A percentile compares a stretch with the other conserved stretches of the same genome.
Evolutionary conservation across 176 grass and related monocot species (phyloP).

Genomic region (Rhynchospora tenuis): DNA sequence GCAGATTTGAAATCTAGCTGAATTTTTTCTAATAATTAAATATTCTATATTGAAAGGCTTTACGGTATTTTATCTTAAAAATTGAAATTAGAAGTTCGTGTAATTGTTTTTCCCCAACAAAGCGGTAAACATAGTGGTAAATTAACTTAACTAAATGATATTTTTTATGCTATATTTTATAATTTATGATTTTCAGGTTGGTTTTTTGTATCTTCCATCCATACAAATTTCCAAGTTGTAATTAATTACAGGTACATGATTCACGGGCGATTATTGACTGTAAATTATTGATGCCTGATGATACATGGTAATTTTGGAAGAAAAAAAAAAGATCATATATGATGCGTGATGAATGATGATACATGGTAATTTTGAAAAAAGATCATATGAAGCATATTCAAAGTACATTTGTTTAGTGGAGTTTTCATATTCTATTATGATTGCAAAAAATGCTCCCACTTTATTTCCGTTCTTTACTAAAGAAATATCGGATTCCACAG

Average conservation of each 20-base stretch:
- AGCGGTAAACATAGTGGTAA: no score
- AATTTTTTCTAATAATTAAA: no score
- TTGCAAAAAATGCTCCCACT: neutral
- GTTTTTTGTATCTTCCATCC: neutral
- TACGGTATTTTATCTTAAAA: no score
- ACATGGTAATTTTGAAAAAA: neutral
- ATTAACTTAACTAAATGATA: no score
- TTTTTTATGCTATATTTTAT: no score
- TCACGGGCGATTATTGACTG: conserved; percentile 1
- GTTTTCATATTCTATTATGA: neutral
- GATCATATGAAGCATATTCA: neutral
- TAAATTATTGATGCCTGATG: neutral
- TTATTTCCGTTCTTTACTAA: neutral
- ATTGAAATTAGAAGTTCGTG: no score
- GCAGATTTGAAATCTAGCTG: no score
- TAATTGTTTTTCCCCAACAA: no score
- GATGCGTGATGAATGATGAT: neutral
- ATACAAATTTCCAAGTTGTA: neutral
- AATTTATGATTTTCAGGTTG: no score
- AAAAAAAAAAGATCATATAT: neutral
- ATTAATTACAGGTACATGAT: neutral
- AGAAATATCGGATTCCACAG: neutral
- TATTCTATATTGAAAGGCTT: no score
- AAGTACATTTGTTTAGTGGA: conserved; percentile 11
- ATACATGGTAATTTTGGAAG: neutral